phyloP scores from a whole-genome alignment of 139 green algal genomes.

The Chloropicon primus region DNA sequence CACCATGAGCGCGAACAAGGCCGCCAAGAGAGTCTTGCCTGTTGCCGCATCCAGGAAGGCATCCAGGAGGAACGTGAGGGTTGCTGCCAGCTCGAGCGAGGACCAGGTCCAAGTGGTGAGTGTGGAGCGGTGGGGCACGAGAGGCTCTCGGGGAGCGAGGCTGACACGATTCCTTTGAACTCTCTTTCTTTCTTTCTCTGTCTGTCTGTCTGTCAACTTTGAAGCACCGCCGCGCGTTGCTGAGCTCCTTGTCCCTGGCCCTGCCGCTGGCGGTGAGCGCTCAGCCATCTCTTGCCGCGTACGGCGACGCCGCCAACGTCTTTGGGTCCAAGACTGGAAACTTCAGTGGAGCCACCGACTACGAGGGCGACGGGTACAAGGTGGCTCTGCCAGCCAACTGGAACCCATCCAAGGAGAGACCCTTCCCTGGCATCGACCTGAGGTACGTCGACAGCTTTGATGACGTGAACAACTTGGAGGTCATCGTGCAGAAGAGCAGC shows the following conservation, averaged over 20 bases:
- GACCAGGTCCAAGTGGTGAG: too few relatives aligned
- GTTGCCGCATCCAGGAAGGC: too few relatives aligned
- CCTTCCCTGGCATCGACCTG: background rate
- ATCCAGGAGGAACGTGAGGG: too few relatives aligned
- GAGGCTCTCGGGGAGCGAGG: too few relatives aligned
- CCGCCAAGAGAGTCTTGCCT: background rate
- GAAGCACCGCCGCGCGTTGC: background rate
- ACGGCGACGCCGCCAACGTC: conserved; percentile 3
- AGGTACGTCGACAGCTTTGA: background rate
- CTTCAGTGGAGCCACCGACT: background rate
- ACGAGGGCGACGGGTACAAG: background rate
- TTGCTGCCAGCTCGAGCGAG: too few relatives aligned
- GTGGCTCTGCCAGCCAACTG: background rate
- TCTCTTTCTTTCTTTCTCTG: background rate
- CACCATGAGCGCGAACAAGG: background rate
- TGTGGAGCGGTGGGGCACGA: too few relatives aligned
- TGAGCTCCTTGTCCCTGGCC: background rate
- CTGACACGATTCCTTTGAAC: too few relatives aligned
- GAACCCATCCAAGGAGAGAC: background rate
- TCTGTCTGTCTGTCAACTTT: background rate
- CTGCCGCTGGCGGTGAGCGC: background rate
- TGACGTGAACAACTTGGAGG: background rate
- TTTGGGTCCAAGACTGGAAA: background rate
- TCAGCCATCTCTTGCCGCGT: background rate
- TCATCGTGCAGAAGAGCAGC: background rate